Percentiles rank a stretch among this genome's conserved stretches.
Conservation (phyloP, 1,284 basidiomycete genomes). For the Amylostereum areolatum region DNA sequence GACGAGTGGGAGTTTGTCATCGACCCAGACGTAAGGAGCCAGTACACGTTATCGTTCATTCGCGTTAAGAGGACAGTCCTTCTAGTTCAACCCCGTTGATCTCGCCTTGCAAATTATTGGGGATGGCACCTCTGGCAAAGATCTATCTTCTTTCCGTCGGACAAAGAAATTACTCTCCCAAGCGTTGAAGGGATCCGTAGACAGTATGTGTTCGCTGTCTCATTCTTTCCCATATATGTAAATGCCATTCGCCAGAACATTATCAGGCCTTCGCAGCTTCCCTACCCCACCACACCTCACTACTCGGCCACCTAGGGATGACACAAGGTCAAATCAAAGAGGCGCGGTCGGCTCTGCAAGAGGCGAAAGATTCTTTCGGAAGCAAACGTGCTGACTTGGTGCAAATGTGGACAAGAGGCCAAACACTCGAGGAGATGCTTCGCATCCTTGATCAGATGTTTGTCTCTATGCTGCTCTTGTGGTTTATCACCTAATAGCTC, state of each 20-base stretch:
- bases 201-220: conserved; percentile 50
- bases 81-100: conserved; percentile 87
- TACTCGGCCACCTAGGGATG: conserved; percentile 64
- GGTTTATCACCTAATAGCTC: conserved; percentile 9
- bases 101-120: conserved; percentile 84
- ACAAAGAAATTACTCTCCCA: conserved; percentile 73
- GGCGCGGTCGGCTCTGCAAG: conserved; percentile 69
- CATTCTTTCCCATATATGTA: background rate
- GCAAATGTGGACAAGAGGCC: conserved; percentile 78
- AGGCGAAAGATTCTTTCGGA: conserved; percentile 74
- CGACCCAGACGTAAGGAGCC: conserved; percentile 66
- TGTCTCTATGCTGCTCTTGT: conserved; percentile 23
- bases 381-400: conserved; percentile 81
- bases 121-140: conserved; percentile 60
- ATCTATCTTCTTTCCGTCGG: conserved; percentile 67
- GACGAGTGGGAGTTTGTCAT: conserved; percentile 89
- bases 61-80: background rate
- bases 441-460: conserved; percentile 87
- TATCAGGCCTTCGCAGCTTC: conserved; percentile 91
- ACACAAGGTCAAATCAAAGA: conserved; percentile 70
- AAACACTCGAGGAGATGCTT: conserved; percentile 88
- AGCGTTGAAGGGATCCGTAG: conserved; percentile 79
- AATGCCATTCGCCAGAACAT: conserved; percentile 47
- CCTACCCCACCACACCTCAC: conserved; percentile 79
- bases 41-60: conserved; percentile 6